Evolutionary conservation across 257 asterid genomes (phyloP), one percentile per base, ranked within the genome.

Genomic region (Solanum sejunctum): DNA sequence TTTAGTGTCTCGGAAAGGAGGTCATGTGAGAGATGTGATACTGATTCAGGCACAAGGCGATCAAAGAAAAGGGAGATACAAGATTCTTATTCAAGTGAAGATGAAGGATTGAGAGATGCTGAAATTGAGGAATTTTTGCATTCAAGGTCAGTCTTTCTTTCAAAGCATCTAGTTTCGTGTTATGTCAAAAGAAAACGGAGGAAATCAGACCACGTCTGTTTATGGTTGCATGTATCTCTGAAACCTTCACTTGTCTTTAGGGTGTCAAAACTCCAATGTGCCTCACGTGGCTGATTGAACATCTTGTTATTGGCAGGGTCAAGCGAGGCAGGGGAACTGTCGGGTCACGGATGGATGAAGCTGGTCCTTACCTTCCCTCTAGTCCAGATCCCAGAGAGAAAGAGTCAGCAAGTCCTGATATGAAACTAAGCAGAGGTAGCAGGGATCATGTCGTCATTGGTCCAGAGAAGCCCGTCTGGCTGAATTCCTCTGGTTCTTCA

Each of bases 281-380:
- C 55, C 81, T 52, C 47, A 16, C 6, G 1, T 15, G 57, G 5
- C 83, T 2, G 21, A 58, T 49, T 28, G 26, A 84, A 54, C 16
- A 6, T 58, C 21, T 83, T 90, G 18, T 20, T 13, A 57, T 81
- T 86, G 89, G 70, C 90, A 97, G 99, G 89, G 85, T 82, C 83
- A 95, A 97, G 91, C 91, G 99, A 69, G 99, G 99, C 32, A 92
- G 98, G 86, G 99, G 98, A n/a, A 91, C 94, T 23, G 87, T 97
- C 81, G 99, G 99, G 70, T 95, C 99, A 43, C 90, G 98, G 78
- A 94, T 97, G 98, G 99, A 97, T 85, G 99, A 94, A 92, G 87
- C 97, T 13, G 98, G 98, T 32, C 98, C 98, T 3, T 95, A 92
- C 88, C 95, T 92, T 86, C 91, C 94, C 45, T 83, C 86, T 75